Base-by-base conservation (phyloP, 106 monocot species). In the Apostasia ramifera region DNA sequence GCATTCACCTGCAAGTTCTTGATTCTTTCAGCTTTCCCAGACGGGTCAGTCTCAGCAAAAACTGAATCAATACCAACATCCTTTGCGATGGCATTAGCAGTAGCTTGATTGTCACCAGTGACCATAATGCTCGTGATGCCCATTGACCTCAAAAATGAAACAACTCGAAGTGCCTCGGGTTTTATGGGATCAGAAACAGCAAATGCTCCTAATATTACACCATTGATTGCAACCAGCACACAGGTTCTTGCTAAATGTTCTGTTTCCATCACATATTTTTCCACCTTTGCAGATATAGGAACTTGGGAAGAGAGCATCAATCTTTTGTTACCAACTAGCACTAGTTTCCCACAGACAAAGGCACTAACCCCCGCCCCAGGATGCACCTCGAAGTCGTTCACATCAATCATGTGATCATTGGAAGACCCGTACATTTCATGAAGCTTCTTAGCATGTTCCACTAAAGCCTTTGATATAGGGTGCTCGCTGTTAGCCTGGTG, bases 171-270 rank as follows among this genome's bases (percentile, higher is more conserved):
- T 10, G 91, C 88, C 72, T 95, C 95, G 5, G 88, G 86, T 40
- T 95, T 95, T 63, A 89, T 72, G 11, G 89, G 89, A 80, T 92
- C 95, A 47, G 91, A 82, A 55, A 95, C 71, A 50, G 88, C 86
- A 76, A 95, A 82, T 47, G 81, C 95, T 40, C 91, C 91, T 53
- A 78, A 77, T 38, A 95, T 57, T 6, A 47, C 56, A 47, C 80
- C 79, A 69, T 86, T 82, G 40, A 89, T 42, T 43, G 91, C 83
- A 71, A 92, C 82, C 41, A 95, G 75, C 41, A 95, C 82, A 62
- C 91, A 86, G 47, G 95, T 92, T 57, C 85, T 80, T 0, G 91
- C 85, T 61, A 80, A 66, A 10, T 86, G 57, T 66, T 95, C 91
- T 2, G 79, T 59, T n/a, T 82, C 86, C 60, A 47, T 67, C 13